These are phyloP conservation scores for Malassezia caprae DNA, from an alignment of 1,284 basidiomycete genomes.

Conservation along the genomic window DNA sequence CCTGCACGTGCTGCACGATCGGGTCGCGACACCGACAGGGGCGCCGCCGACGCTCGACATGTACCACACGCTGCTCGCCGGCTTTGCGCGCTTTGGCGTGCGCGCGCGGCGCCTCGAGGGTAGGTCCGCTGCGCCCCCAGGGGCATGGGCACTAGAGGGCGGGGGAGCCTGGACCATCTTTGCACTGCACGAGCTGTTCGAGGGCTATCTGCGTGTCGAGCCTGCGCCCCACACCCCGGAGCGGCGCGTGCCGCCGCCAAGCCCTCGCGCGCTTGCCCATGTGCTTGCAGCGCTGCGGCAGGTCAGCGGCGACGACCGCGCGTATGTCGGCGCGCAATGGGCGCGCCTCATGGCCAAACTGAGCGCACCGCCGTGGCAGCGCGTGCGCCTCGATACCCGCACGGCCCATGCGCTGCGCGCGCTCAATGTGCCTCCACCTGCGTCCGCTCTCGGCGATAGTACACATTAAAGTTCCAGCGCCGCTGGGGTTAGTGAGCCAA, in stretches of 20 bases:
- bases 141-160: background rate
- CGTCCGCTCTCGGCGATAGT: slow-evolving; percentile 20
- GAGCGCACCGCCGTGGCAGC: slow-evolving; percentile 9
- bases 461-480: slow-evolving; percentile 39
- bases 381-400: slow-evolving; percentile 4
- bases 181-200: slow-evolving; percentile 12
- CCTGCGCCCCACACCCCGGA: background rate
- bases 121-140: background rate
- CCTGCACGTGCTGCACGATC: slow-evolving; percentile 14
- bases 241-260: slow-evolving; percentile 3
- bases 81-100: slow-evolving; percentile 9
- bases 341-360: slow-evolving; percentile 12
- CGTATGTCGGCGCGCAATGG: slow-evolving; percentile 13
- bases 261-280: slow-evolving; percentile 4
- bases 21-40: background rate
- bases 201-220: slow-evolving; percentile 12
- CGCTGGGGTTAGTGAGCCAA: slow-evolving; percentile 1
- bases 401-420: background rate
- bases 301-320: background rate
- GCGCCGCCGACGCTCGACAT: slow-evolving; percentile 2
- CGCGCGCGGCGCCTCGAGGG: background rate
- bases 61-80: slow-evolving; percentile 14
- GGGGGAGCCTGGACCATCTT: background rate
- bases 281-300: slow-evolving; percentile 14
- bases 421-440: background rate